Evolutionary conservation across 2,329 filamentous ascomycete genomes (phyloP), one percentile per base, ranked within the genome.

Genomic region (Sclerotinia minor): DNA sequence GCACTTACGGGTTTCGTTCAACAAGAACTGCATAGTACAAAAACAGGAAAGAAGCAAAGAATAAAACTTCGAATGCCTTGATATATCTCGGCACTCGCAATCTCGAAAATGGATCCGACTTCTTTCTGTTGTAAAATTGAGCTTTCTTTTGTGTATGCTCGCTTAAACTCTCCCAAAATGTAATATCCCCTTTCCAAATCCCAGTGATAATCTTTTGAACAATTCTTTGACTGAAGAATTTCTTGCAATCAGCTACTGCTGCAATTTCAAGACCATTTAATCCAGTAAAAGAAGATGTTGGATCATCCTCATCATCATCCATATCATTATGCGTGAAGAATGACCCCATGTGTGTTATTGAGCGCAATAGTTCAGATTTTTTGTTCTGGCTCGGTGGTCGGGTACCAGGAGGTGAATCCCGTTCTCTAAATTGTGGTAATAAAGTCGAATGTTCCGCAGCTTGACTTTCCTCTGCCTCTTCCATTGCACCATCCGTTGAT

Each of bases 251-350:
- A 17, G 89, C 89, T 26, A 96, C 87, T 57, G 90, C 89, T 35
- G 92, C 92, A 74, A 96, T 94, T 76, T 96, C 92, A 21, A 98
- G 83, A 1, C 92, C 92, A 77, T 95, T 97, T 59, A 97, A 83
- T 24, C 89, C 88, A 47, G 88, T 87, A 76, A 96, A 96, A 0
- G 88, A 85, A 0, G 86, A 84, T 0, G 89, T 90, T 38, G 90
- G 87, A 61, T 91, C 86, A 9, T 85, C 83, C 15, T 85, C 82
- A 6, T 81, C 79, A 5, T 85, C 82, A 4, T 82, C 81, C 7
- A 77, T 70, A 26, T 79, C 78, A 79, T 53, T 79, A 32, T 73
- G 73, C 55, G 77, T 76, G 15, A 80, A 70, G 21, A 71, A 54
- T 15, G 53, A 26, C 77, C 72, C 80, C n/a, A n/a, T n/a, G n/a